Evolutionary conservation across 768 basidiomycete genomes (phyloP).

Genomic region (Termitomyces sp.): DNA sequence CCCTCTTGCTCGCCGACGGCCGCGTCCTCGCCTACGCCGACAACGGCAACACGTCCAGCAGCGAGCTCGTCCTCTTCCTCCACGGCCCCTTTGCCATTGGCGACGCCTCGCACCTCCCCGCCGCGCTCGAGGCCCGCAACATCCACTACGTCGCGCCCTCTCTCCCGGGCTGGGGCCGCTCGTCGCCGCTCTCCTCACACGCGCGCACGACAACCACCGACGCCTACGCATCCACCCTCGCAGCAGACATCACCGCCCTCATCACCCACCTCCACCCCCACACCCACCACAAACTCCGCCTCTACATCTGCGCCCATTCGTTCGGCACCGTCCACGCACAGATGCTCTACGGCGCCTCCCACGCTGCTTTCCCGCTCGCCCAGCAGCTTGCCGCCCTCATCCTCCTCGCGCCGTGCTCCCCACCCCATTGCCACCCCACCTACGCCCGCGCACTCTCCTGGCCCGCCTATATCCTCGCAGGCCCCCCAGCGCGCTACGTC

Average conservation of each 20-base stretch:
- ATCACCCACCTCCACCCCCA: conserved; percentile 50
- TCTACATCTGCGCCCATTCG: conserved; percentile 52
- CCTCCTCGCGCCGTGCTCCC: conserved; percentile 44
- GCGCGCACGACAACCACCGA: conserved; percentile 7
- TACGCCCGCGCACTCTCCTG: conserved; percentile 46
- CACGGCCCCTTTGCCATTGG: conserved; percentile 58
- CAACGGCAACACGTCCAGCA: conserved; percentile 46
- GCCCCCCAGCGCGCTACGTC: conserved; percentile 39
- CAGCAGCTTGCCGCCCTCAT: conserved; percentile 43
- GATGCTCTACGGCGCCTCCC: conserved; percentile 51
- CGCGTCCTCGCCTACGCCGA: conserved; percentile 55
- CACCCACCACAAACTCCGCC: conserved; percentile 30
- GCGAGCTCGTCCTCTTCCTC: conserved; percentile 47
- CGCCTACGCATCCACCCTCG: conserved; percentile 39
- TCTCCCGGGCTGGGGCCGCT: conserved; percentile 57
- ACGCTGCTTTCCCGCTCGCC: conserved; percentile 49
- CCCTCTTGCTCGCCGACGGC: conserved; percentile 35
- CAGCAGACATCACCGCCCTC: conserved; percentile 42
- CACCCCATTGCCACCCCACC: conserved; percentile 41
- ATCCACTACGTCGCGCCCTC: conserved; percentile 49
- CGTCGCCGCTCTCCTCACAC: conserved; percentile 36
- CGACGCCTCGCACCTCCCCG: conserved; percentile 31
- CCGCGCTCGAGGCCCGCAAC: conserved; percentile 33
- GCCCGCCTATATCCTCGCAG: conserved; percentile 42
- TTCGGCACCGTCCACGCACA: conserved; percentile 55